phyloP scores from a whole-genome alignment of 257 asterid genomes.

The Solanum chaucha region DNA sequence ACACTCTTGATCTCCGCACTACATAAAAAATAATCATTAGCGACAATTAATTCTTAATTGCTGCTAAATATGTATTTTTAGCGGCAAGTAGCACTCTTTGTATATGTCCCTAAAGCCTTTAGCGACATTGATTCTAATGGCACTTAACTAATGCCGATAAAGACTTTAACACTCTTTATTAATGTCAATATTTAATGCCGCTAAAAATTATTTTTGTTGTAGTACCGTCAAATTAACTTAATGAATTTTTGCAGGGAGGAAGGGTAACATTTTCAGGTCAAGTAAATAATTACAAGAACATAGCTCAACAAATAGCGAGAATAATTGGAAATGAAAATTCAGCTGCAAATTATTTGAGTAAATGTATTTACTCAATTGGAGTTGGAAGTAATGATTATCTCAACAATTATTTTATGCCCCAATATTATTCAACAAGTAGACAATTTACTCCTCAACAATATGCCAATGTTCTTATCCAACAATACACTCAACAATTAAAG shows the following conservation, averaged over 20 bases:
- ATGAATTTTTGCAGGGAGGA: constrained; percentile 34
- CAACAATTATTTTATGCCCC: constrained; percentile 43
- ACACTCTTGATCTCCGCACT: neutral
- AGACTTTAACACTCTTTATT: no score
- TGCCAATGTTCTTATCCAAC: constrained; percentile 25
- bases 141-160: no score
- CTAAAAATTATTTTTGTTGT: no score
- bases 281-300: constrained; percentile 60
- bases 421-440: constrained; percentile 22
- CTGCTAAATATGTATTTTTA: no score
- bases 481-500: constrained; percentile 24
- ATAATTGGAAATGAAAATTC: constrained; percentile 25
- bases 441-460: constrained; percentile 23
- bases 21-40: no score
- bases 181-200: no score
- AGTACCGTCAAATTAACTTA: no score
- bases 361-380: constrained; percentile 31
- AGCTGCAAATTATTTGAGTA: constrained; percentile 29
- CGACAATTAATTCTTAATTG: no score
- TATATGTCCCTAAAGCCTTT: no score
- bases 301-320: constrained; percentile 46
- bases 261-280: constrained; percentile 50
- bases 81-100: no score
- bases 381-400: constrained; percentile 45
- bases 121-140: no score